These are phyloP conservation scores for Gnaphalium uliginosum DNA, from an alignment of 129 eudicot species.

Conservation along the genomic window DNA sequence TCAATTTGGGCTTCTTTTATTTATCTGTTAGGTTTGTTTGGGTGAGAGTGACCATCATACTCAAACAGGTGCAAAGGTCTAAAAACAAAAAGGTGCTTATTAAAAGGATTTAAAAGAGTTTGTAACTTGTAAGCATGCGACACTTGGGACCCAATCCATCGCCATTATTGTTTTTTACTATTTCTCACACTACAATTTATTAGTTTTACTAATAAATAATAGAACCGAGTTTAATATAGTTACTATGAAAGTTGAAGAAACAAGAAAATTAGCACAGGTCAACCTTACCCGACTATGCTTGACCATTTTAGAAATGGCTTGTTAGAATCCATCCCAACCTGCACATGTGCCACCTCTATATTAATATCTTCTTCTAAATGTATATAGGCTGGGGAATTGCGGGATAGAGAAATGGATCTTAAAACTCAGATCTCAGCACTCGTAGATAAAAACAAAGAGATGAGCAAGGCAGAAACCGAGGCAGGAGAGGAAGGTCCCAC, in stretches of 20 bases:
- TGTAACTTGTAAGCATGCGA: no score
- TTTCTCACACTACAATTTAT: no score
- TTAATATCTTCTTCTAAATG: neutral
- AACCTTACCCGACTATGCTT: no score
- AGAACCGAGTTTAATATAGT: no score
- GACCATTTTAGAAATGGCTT: no score
- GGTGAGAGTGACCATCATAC: neutral
- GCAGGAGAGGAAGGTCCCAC: constrained; percentile 78
- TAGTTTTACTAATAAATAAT: no score
- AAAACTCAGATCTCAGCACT: constrained; percentile 75
- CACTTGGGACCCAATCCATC: no score
- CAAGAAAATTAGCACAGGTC: no score
- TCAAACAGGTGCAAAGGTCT: neutral
- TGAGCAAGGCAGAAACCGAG: constrained; percentile 81
- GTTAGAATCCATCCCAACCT: no score
- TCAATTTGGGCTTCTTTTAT: neutral
- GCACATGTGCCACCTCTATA: neutral
- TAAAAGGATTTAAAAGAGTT: no score
- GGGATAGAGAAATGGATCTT: constrained; percentile 86
- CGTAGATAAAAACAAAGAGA: constrained; percentile 72
- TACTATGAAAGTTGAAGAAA: no score
- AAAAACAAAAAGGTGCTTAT: neutral
- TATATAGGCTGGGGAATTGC: constrained; percentile 76
- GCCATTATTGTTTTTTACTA: no score
- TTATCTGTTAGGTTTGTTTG: neutral